Base-by-base conservation (phyloP, 208 protist genomes). In the Trypanosoma theileri region DNA sequence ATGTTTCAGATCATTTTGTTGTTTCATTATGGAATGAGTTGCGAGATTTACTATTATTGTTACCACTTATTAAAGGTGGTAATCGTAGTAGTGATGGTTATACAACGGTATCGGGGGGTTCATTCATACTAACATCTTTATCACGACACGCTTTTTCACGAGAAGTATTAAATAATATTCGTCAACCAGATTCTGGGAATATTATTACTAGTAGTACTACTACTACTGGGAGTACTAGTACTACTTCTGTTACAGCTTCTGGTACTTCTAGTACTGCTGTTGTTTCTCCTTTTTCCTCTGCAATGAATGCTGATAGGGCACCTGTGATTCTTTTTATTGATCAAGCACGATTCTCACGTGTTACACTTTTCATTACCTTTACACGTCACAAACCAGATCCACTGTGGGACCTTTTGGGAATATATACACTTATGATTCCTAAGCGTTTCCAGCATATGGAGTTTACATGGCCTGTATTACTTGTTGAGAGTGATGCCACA, bases 371-470 rank as follows among this genome's bases (percentile, higher is more conserved):
- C 62, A 63, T 93, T 13, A 85, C 84, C n/a, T 85, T 91, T 45
- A 54, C 59, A 4, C 80, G 88, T 14, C 80, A 86, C 57, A 68
- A 78, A 17, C 74, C 81, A 7, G 85, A 94, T 64, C 84, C 86
- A 13, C 80, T 94, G 24, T 70, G 84, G 17, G 72, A 72, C 14
- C 26, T 89, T 7, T 67, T 94, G n/a, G 89, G 89, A 22, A 73
- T 79, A 46, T 87, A 88, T 65, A 78, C 84, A 21, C 67, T 91
- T 59, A 88, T 94, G 83, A 80, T 94, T 31, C 86, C 84, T 8
- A 83, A 64, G 42, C 59, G 80, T 46, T 69, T 94, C 12, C 51
- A 66, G 14, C 77, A 84, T 61, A 81, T 72, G 45, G 82, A 84
- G 52, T 88, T 94, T 64, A 69, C 81, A 54, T 63, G 84, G 45